Percentiles rank a stretch among this genome's conserved stretches.
phyloP scores from a whole-genome alignment of 148 eudicot genomes.

The Chenopodium formosanum region DNA sequence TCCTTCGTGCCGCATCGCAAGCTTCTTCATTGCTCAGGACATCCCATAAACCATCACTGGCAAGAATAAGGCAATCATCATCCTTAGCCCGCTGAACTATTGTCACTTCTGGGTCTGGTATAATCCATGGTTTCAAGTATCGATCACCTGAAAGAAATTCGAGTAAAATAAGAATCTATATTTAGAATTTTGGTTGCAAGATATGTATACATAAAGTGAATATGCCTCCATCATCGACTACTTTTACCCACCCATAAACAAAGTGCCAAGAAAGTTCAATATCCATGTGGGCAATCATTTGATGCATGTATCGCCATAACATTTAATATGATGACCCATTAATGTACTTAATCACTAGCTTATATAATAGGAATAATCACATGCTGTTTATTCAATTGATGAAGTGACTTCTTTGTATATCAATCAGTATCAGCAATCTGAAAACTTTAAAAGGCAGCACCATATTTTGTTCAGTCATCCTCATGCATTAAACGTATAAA shows the following conservation, averaged over 20 bases:
- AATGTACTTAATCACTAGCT: too few relatives aligned
- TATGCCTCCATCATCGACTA: neutral
- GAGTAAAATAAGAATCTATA: neutral
- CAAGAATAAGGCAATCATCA: conserved; percentile 56
- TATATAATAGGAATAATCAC: neutral
- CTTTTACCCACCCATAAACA: too few relatives aligned
- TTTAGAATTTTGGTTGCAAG: too few relatives aligned
- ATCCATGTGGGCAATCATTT: too few relatives aligned
- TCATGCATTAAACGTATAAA: neutral
- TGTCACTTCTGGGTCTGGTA: conserved; percentile 57
- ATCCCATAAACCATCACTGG: conserved; percentile 67
- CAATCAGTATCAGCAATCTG: neutral
- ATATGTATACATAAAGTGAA: neutral
- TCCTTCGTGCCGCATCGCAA: conserved; percentile 50
- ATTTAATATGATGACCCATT: neutral
- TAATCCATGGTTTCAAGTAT: conserved; percentile 54
- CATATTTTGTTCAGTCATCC: neutral
- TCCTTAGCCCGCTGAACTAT: conserved; percentile 43
- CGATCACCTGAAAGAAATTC: conserved; percentile 44
- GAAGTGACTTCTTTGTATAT: neutral
- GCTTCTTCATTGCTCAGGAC: conserved; percentile 54
- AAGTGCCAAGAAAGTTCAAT: too few relatives aligned
- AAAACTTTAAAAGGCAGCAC: too few relatives aligned
- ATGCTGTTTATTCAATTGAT: neutral
- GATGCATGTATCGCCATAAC: too few relatives aligned